Base-by-base conservation (phyloP, 2,329 filamentous ascomycete genomes). In the Talaromyces sp. region DNA sequence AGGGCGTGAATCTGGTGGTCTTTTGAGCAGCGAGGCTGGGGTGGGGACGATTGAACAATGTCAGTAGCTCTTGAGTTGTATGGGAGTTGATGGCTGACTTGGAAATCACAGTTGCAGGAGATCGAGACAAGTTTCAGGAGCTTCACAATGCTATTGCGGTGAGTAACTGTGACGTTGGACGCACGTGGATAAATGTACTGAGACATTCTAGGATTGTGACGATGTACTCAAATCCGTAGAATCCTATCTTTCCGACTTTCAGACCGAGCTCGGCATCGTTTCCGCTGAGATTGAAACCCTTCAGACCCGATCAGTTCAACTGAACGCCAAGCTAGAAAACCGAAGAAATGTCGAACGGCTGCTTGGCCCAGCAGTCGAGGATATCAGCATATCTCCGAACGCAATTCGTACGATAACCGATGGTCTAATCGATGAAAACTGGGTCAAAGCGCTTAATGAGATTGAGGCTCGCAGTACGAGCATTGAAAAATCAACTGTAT, bases 261-360 rank as follows among this genome's bases (percentile, higher is more conserved):
- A 95, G 70, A 89, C 91, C 60, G 95, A 99, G 72, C 83, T 99
- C 10, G 93, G 91, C 8, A 84, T 86, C 13, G 94, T 99, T 11
- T 97, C 94, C 1, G 88, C 91, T 6, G 94, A 99, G 70, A 99
- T 99, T 53, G 94, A 99, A 74, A 91, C 87, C 2, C 77, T 99
- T 40, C 94, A 99, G 75, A 86, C 88, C 53, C 85, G 94, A 48
- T 99, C 94, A 0, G 83, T 87, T 10, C 85, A 88, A 7, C 75
- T 99, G 60, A 97, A 91, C 65, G 85, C 89, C 36, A 87, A 91
- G 66, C 78, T 99, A 31, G 89, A 96, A 64, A 97, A 97, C 68
- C 84, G 95, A 36, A 92, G 89, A 70, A 86, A 89, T 15, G 90
- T 97, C 4, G 94, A 97, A 74, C 92, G 89, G 72, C 81, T 91